A percentile compares a stretch with the other conserved stretches of the same genome.
Conservation (phyloP, 176 grass and related monocot genomes). For the Echinochloa phyllopogon region DNA sequence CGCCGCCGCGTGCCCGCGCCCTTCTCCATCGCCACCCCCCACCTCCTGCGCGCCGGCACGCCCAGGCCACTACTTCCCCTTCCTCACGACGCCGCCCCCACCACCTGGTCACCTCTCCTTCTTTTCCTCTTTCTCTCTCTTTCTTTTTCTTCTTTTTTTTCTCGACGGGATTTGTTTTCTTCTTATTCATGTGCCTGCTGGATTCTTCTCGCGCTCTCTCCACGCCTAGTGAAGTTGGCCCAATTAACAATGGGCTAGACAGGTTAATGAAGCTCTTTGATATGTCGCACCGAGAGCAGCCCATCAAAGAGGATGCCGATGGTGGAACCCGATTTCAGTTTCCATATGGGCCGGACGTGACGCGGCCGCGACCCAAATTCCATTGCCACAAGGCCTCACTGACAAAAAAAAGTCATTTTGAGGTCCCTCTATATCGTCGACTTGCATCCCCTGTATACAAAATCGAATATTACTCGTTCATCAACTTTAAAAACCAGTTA, state of each 20-base stretch:
- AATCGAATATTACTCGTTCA: too few species aligned
- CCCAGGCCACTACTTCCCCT: slow-evolving; percentile 30
- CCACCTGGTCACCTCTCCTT: slow-evolving; percentile 35
- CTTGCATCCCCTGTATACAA: too few species aligned
- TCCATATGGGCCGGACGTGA: background rate
- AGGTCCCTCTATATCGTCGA: too few species aligned
- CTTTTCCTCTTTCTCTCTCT: slow-evolving; percentile 16
- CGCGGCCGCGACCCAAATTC: background rate
- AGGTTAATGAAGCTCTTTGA: background rate
- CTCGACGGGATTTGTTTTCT: background rate
- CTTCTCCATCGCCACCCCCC: slow-evolving; percentile 50
- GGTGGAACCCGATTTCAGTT: background rate
- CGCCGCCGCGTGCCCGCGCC: slow-evolving; percentile 58
- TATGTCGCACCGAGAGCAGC: too few species aligned
- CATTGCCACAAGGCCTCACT: too few species aligned
- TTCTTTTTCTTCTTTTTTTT: background rate
- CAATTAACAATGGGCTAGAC: background rate
- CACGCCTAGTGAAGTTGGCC: background rate
- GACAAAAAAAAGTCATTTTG: too few species aligned
- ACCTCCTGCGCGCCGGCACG: slow-evolving; percentile 29
- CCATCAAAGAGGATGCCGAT: too few species aligned
- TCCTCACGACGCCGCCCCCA: background rate
- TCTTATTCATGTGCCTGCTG: background rate
- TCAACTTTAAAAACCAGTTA: too few species aligned
- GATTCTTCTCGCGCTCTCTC: background rate